A percentile compares a stretch with the other conserved stretches of the same genome.
These are phyloP conservation scores for Xylaria sp. DNA, from an alignment of 2,329 filamentous ascomycete species.

Conservation along the genomic window DNA sequence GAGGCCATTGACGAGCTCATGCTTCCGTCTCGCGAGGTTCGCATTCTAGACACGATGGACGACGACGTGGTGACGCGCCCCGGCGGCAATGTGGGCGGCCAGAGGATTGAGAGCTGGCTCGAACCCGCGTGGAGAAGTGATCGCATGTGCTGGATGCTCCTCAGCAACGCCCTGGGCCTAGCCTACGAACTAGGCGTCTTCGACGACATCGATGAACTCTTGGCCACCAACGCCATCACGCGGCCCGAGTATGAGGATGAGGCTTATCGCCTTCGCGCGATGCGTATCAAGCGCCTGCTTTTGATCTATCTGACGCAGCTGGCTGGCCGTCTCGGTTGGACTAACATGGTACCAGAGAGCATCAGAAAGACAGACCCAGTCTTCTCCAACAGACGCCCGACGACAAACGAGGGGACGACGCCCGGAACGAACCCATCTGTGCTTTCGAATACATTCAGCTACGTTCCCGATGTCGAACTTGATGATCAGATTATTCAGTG, in stretches of 20 bases:
- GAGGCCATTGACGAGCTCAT: conserved; percentile 78
- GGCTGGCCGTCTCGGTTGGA: conserved; percentile 91
- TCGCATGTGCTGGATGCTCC: conserved; percentile 97
- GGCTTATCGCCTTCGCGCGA: conserved; percentile 78
- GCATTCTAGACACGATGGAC: conserved; percentile 55
- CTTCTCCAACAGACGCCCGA: conserved; percentile 62
- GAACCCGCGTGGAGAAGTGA: conserved; percentile 96
- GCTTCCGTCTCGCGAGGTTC: conserved; percentile 68
- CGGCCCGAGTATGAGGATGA: conserved; percentile 78
- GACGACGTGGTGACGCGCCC: conserved; percentile 57
- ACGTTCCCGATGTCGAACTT: conserved; percentile 73
- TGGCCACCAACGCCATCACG: conserved; percentile 68
- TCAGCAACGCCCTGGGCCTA: conserved; percentile 89
- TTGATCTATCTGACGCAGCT: conserved; percentile 93
- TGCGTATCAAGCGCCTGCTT: conserved; percentile 85
- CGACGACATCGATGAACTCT: conserved; percentile 82
- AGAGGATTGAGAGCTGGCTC: conserved; percentile 92
- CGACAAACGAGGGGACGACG: conserved; percentile 67
- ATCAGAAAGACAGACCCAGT: conserved; percentile 68
- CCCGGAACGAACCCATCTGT: conserved; percentile 69
- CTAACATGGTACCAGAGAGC: conserved; percentile 87
- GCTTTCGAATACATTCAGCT: conserved; percentile 69
- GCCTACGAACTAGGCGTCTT: conserved; percentile 97
- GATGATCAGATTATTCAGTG: conserved; percentile 82
- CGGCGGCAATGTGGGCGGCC: conserved; percentile 75